Evolutionary conservation across 148 eudicot species (phyloP).

Genomic region (Nyssa sinensis): DNA sequence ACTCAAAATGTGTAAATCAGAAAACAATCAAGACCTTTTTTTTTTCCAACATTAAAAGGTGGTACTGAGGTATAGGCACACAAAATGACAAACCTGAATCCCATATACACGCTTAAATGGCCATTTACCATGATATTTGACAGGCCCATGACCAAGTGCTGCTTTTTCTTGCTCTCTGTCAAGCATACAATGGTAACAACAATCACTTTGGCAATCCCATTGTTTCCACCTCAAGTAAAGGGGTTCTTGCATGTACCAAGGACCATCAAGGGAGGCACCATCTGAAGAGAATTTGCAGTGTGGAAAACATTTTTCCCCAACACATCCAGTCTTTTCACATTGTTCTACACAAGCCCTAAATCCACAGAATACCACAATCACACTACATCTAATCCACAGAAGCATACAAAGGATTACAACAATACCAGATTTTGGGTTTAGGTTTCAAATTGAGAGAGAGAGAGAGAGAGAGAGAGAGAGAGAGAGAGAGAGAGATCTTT

Average conservation of each 20-base stretch:
- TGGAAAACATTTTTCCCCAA: slow-evolving; percentile 57
- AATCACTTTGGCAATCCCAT: slow-evolving; percentile 70
- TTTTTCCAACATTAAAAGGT: not conserved
- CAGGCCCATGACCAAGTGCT: slow-evolving; percentile 55
- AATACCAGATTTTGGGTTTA: not conserved
- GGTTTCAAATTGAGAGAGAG: not conserved
- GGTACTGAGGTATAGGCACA: not conserved
- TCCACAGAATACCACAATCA: not conserved
- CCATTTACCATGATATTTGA: slow-evolving; percentile 95
- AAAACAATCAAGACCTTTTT: not conserved
- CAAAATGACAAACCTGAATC: slow-evolving; percentile 60
- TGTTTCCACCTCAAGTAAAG: slow-evolving; percentile 64
- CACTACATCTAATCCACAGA: not conserved
- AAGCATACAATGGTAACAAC: slow-evolving; percentile 82
- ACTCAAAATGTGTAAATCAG: slow-evolving; percentile 20
- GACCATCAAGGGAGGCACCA: slow-evolving; percentile 39
- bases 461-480: no score
- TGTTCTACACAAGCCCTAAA: slow-evolving; percentile 59
- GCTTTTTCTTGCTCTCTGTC: slow-evolving; percentile 64
- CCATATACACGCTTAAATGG: slow-evolving; percentile 72
- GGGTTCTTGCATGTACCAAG: slow-evolving; percentile 64
- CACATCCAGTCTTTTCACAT: slow-evolving; percentile 62
- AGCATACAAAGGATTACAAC: not conserved
- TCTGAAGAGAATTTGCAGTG: slow-evolving; percentile 52
- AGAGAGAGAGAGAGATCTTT: not conserved